Evolutionary conservation across 768 basidiomycete species (phyloP), one percentile per base, ranked within the genome.

Genomic region (Epithele typhae): DNA sequence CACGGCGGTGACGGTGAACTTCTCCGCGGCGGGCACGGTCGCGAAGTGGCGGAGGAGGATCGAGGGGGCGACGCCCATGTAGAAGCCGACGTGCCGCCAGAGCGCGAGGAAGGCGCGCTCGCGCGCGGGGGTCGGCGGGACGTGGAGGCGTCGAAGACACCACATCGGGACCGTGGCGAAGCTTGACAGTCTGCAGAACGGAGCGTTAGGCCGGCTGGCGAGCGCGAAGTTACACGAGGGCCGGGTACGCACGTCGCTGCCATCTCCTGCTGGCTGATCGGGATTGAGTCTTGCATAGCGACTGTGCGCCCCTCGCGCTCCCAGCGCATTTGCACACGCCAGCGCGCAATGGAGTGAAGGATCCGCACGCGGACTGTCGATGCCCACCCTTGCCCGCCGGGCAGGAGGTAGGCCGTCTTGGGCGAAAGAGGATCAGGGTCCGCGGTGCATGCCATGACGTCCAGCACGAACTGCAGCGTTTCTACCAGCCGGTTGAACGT

Each of bases 181-280:
- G 1, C 59, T 51, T 17, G 25, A 7, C 14, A 30, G 14, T 7
- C 27, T 30, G 27, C 8, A 30, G 27, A 30, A n/a, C n/a, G n/a
- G n/a, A n/a, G n/a, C n/a, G n/a, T n/a, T n/a, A n/a, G n/a, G n/a
- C n/a, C n/a, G n/a, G n/a, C n/a, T n/a, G n/a, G n/a, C n/a, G n/a
- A n/a, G n/a, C n/a, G n/a, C n/a, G n/a, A n/a, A n/a, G n/a, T n/a
- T n/a, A n/a, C n/a, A n/a, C 25, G 18, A 34, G 6, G 12, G 19
- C 23, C 7, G 18, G 33, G 4, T 4, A 49, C 62, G 15, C 25
- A 64, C 64, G 64, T 64, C 22, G 56, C 65, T 2, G 58, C 61
- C 55, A 69, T 57, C 43, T 72, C 68, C 48, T 68, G 67, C 25
- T 67, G 65, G 52, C 65, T 70, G 35, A 72, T 59, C 1, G 69